These are phyloP conservation scores for Floccularia luteovirens DNA, from an alignment of 768 basidiomycete genomes.

Conservation along the genomic window DNA sequence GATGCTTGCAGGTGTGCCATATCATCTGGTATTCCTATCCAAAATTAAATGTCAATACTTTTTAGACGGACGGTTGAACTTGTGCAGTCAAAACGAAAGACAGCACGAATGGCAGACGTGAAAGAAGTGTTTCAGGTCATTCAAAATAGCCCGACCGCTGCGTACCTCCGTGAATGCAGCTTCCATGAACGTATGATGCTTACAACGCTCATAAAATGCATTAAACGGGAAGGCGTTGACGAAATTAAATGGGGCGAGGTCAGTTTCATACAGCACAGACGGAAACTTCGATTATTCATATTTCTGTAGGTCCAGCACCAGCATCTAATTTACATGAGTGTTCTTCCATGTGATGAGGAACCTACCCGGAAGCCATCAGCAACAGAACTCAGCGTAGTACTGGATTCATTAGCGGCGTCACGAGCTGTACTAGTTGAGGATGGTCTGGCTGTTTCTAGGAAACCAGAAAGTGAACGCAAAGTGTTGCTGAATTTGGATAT, in stretches of 20 bases:
- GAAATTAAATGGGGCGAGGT: constrained; percentile 86
- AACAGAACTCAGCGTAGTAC: constrained; percentile 58
- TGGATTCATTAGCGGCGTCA: constrained; percentile 72
- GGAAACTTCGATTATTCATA: neutral
- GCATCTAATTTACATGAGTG: constrained; percentile 61
- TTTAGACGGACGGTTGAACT: constrained; percentile 78
- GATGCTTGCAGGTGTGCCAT: constrained; percentile 76
- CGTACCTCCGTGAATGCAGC: constrained; percentile 75
- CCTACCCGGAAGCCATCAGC: constrained; percentile 48
- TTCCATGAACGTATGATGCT: constrained; percentile 88
- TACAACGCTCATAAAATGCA: constrained; percentile 73
- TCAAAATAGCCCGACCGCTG: constrained; percentile 88
- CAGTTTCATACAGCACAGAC: constrained; percentile 14
- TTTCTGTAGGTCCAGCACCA: constrained; percentile 59
- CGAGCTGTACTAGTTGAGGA: constrained; percentile 73
- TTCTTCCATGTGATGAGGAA: constrained; percentile 53
- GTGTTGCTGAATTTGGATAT: constrained; percentile 81
- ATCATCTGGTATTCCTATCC: neutral
- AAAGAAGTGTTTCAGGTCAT: constrained; percentile 73
- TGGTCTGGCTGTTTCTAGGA: constrained; percentile 42
- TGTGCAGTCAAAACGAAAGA: constrained; percentile 38
- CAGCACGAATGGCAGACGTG: constrained; percentile 67
- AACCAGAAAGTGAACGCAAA: constrained; percentile 56
- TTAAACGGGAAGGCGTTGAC: constrained; percentile 77
- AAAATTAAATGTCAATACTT: neutral